A percentile compares a stretch with the other conserved stretches of the same genome.
Conservation (phyloP, 2,329 filamentous ascomycete species). For the Drechslera avenae region DNA sequence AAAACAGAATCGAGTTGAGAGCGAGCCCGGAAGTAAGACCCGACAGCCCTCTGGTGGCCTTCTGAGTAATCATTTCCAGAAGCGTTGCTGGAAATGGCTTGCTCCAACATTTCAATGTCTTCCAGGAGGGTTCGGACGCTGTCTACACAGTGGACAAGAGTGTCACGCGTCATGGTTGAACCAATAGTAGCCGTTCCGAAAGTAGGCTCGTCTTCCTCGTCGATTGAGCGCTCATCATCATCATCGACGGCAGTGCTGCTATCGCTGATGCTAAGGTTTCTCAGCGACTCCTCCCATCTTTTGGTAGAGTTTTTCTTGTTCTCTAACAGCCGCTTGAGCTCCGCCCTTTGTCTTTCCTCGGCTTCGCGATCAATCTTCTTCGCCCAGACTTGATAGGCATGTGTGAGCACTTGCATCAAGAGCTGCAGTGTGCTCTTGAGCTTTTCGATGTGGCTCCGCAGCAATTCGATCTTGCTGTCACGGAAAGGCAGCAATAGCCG, state of each 20-base stretch:
- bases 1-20: constrained; percentile 23
- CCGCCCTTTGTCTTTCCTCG: constrained; percentile 31
- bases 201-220: neutral
- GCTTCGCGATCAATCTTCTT: constrained; percentile 32
- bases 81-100: constrained; percentile 46
- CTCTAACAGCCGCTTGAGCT: constrained; percentile 32
- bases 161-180: constrained; percentile 9
- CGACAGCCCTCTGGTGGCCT: constrained; percentile 34
- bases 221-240: constrained; percentile 13
- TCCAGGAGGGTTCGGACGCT: constrained; percentile 30
- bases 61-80: constrained; percentile 44
- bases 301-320: constrained; percentile 30
- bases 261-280: constrained; percentile 27
- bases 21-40: constrained; percentile 31
- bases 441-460: constrained; percentile 37
- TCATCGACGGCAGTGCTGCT: constrained; percentile 21
- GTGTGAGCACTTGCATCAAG: constrained; percentile 36
- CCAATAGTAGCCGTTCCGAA: neutral
- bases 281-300: constrained; percentile 34
- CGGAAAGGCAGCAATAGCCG: constrained; percentile 37
- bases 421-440: constrained; percentile 39
- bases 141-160: constrained; percentile 30
- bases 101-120: constrained; percentile 30
- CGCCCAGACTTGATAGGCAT: constrained; percentile 33
- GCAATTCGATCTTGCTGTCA: constrained; percentile 38